Evolutionary conservation across 1,284 basidiomycete genomes (phyloP).

Genomic region (Ceratobasidium sp.): DNA sequence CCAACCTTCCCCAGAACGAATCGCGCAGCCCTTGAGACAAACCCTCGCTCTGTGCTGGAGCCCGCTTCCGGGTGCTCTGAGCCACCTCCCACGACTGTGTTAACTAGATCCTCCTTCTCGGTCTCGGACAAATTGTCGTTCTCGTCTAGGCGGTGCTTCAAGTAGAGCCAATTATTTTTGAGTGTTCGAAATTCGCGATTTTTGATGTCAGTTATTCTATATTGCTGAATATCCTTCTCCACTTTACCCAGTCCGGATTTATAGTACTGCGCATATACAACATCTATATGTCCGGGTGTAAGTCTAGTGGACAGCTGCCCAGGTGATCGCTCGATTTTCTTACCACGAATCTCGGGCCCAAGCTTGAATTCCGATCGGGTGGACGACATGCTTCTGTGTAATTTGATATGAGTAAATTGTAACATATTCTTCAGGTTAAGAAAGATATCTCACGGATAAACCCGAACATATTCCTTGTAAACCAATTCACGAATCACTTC

Average conservation of each 20-base stretch:
- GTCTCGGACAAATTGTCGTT: neutral
- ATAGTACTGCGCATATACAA: too few species aligned
- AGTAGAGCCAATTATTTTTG: neutral
- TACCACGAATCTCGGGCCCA: too few species aligned
- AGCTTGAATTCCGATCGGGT: too few species aligned
- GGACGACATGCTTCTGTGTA: too few species aligned
- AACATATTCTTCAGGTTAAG: too few species aligned
- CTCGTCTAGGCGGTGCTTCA: neutral
- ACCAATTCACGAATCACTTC: constrained; percentile 22
- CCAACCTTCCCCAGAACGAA: too few species aligned
- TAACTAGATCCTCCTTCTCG: neutral
- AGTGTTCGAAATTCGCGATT: neutral
- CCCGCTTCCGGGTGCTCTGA: neutral
- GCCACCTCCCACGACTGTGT: neutral
- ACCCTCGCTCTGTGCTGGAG: neutral
- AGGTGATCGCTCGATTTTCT: too few species aligned
- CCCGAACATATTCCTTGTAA: neutral
- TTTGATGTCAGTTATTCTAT: neutral
- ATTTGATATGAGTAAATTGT: too few species aligned
- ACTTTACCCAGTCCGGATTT: neutral
- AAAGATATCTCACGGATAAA: constrained; percentile 22
- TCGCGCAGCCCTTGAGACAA: too few species aligned
- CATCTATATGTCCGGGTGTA: too few species aligned
- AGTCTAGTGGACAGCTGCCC: too few species aligned
- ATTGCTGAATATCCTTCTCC: neutral